These are phyloP conservation scores for Ogataea corticis DNA, from an alignment of 805 yeast genomes.

Conservation along the genomic window DNA sequence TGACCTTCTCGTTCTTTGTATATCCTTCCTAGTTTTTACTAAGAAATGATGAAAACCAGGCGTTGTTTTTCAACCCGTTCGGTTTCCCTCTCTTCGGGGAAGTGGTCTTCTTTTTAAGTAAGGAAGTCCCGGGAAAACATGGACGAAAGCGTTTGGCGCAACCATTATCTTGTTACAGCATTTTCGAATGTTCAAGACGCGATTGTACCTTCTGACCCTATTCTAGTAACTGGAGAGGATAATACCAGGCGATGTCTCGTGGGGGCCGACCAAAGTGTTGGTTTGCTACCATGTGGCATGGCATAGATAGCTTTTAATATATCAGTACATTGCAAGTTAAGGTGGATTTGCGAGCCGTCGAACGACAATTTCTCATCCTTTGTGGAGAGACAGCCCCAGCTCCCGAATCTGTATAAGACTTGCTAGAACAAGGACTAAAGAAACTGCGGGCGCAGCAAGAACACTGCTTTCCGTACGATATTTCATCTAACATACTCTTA, in stretches of 20 bases:
- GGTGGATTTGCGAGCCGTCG: slow-evolving; percentile 24
- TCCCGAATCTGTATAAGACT: slow-evolving; percentile 25
- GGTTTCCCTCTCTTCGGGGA: slow-evolving; percentile 29
- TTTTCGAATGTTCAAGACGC: slow-evolving; percentile 30
- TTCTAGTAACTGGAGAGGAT: slow-evolving; percentile 8
- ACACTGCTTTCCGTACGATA: slow-evolving; percentile 13
- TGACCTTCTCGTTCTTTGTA: slow-evolving; percentile 34
- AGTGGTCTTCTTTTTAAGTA: slow-evolving; percentile 15
- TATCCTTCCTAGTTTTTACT: slow-evolving; percentile 70
- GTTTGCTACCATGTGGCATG: too few species aligned
- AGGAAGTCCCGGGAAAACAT: slow-evolving; percentile 29
- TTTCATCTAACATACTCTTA: not conserved
- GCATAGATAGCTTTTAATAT: slow-evolving; percentile 5
- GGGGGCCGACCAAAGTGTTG: too few species aligned
- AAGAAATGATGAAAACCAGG: slow-evolving; percentile 62
- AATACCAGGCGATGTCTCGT: not conserved
- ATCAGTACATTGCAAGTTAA: slow-evolving; percentile 19
- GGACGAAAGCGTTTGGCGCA: slow-evolving; percentile 38
- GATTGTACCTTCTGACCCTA: slow-evolving; percentile 34
- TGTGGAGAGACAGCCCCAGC: slow-evolving; percentile 13
- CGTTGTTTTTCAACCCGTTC: slow-evolving; percentile 42
- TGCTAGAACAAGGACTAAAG: slow-evolving; percentile 24
- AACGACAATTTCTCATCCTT: slow-evolving; percentile 2
- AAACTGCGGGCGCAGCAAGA: slow-evolving; percentile 24
- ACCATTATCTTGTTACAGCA: slow-evolving; percentile 34